Base-by-base conservation (phyloP, 2,329 filamentous ascomycete species). In the Sporothrix brunneoviolacea region DNA sequence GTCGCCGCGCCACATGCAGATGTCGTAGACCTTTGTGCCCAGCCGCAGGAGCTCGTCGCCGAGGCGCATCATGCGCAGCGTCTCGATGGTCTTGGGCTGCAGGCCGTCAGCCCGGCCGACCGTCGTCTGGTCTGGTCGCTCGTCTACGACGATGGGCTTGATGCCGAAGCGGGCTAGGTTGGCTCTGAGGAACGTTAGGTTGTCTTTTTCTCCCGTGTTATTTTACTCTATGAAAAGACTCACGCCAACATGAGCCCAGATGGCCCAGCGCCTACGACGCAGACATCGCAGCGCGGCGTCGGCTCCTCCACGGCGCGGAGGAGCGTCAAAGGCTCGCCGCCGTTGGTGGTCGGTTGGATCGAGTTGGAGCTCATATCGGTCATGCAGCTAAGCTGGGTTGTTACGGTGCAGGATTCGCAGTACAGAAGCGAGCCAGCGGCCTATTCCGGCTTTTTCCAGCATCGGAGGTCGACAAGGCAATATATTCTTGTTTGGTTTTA, bases 71-170 rank as follows among this genome's bases (percentile, higher is more conserved):
- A 88, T 84, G 56, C 79, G 77, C 58, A 88, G 76, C 0, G 85
- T 89, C 68, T 89, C 85, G 59, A 89, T 86, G 1, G 84, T 85
- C 67, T 88, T 88, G 43, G 85, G 85, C 60, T 89, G 85, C 46
- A 89, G 70, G 33, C 85, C 85, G 64, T 89, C 86, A 54, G 84
- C 84, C 64, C 74, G 76, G 59, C 72, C 56, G 60, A 47, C 27
- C 58, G 59, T 77, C 76, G 56, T 48, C 19, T 15, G n/a, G 24
- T 32, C 44, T 60, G 48, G 58, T 52, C 37, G 55, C 46, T 18
- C 32, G 36, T 45, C 38, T 35, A 44, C 19, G 21, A 32, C 16
- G 3, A 36, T 22, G 10, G 48, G 24, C 41, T 38, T 48, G 43
- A 83, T 74, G 13, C 79, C 80, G 58, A 76, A 81, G 3, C 80